Percentiles rank a stretch among this genome's conserved stretches.
phyloP scores from a whole-genome alignment of 306 rosid species.

The Cicer bijugum region DNA sequence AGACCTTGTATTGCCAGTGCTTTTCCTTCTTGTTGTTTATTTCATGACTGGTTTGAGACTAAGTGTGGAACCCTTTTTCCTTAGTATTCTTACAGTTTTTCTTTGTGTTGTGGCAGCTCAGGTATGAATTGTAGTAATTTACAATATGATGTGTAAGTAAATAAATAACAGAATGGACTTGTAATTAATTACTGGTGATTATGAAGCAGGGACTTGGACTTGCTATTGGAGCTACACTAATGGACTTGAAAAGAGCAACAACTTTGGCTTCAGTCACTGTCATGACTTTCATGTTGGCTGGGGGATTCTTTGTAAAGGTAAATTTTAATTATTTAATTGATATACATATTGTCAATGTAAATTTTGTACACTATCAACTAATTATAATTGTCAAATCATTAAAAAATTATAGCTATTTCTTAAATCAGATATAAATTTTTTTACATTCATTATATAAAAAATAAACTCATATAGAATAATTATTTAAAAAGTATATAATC shows the following conservation, averaged over 20 bases:
- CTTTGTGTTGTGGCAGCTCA: constrained; percentile 96
- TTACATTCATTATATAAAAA: no score
- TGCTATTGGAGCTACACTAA: constrained; percentile 88
- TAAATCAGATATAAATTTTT: no score
- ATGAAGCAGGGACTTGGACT: constrained; percentile 86
- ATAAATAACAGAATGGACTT: background rate
- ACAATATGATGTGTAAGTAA: constrained; percentile 1
- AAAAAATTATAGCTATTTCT: no score
- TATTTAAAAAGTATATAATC: no score
- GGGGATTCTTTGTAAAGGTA: constrained; percentile 93
- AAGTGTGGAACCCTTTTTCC: constrained; percentile 67
- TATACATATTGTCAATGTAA: no score
- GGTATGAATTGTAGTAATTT: constrained; percentile 53
- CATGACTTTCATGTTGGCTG: constrained; percentile 98
- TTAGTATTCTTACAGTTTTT: constrained; percentile 77
- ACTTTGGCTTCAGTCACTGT: constrained; percentile 95
- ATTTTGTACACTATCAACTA: no score
- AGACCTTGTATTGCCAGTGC: constrained; percentile 74
- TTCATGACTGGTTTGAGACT: constrained; percentile 88
- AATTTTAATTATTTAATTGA: background rate
- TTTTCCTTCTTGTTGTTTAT: constrained; percentile 83
- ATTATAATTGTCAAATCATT: no score
- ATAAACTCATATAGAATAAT: background rate
- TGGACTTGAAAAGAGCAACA: constrained; percentile 90
- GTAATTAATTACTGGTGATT: background rate